Evolutionary conservation across 23 red algal species (phyloP), one percentile per base, ranked within the genome.

Genomic region (Chondrus crispus): DNA sequence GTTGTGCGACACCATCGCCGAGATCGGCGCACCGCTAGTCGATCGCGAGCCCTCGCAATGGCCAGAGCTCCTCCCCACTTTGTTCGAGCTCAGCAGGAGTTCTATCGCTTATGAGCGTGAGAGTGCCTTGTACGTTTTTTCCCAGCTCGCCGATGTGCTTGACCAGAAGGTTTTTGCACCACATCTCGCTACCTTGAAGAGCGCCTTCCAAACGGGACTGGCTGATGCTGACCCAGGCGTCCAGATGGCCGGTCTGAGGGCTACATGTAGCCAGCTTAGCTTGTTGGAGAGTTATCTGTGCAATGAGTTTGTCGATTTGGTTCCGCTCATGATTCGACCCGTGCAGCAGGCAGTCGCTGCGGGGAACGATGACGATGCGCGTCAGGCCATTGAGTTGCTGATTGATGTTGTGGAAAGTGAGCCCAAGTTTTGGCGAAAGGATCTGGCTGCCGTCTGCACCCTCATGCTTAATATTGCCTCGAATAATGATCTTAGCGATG

Each of bases 391-490:
- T 77, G 93, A 98, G 85, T 68, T 92, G 62, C 81, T 98, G 18
- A 93, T 98, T 49, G 97, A 98, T 47, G 91, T 96, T 49, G 60
- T 94, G 1, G 93, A 98, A 30, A 89, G 63, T n/a, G 97, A 98
- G 77, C 86, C 97, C 7, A 72, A 64, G 40, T 94, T 95, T 74
- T 98, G 90, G 66, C 85, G 82, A 43, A 81, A 80, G 39, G 77
- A 96, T 48, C 77, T 98, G 39, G 85, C 77, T 6, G 40, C 58
- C 8, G 88, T 95, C 38, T 82, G 76, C 43, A 46, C 57, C n/a
- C 41, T 93, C 37, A 95, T 98, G 93, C 75, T 96, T 30, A 48
- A 80, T 14, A 51, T 98, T 28, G 90, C 90, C 4, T 43, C 89
- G 48, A 82, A 83, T 33, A 81, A 45, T 19, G 81, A 53, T 44